phyloP scores from a whole-genome alignment of 805 yeast genomes.

The Metschnikowia noctiluminum region DNA sequence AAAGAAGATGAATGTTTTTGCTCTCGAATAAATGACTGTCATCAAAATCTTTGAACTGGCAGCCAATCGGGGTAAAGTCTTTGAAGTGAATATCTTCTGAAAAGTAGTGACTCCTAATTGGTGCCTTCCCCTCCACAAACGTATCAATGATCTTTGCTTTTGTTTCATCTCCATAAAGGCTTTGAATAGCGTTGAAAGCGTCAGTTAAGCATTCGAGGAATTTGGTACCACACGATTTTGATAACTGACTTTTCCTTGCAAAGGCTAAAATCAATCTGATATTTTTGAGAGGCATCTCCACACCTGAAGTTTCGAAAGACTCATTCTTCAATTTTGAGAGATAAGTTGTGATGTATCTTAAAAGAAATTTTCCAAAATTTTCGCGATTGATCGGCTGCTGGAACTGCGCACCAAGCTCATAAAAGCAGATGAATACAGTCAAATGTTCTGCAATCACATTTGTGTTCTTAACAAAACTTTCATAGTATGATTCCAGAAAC shows the following conservation, averaged over 20 bases:
- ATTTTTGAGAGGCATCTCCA: constrained; percentile 11
- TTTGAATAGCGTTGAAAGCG: constrained; percentile 8
- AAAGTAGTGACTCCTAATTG: constrained; percentile 52
- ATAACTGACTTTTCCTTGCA: constrained; percentile 4
- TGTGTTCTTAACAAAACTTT: constrained; percentile 5
- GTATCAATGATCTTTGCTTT: constrained; percentile 6
- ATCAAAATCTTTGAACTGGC: constrained; percentile 57
- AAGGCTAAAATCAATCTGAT: constrained; percentile 17
- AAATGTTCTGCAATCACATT: constrained; percentile 13
- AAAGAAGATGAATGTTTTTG: constrained; percentile 20
- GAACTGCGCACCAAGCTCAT: constrained; percentile 9
- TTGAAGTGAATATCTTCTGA: constrained; percentile 61
- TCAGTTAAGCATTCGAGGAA: constrained; percentile 6
- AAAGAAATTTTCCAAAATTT: constrained; percentile 9
- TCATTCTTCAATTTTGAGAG: constrained; percentile 2
- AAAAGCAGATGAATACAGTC: constrained; percentile 16
- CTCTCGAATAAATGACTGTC: constrained; percentile 45
- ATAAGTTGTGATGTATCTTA: constrained; percentile 8
- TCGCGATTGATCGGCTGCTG: background rate
- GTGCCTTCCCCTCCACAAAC: constrained; percentile 20
- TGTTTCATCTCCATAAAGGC: constrained; percentile 12
- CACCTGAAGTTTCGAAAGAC: constrained; percentile 2
- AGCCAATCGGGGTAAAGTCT: constrained; percentile 56
- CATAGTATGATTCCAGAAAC: constrained; percentile 20
- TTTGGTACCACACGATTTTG: background rate